Conservation (phyloP, 805 yeast species). For the Candida railenensis region DNA sequence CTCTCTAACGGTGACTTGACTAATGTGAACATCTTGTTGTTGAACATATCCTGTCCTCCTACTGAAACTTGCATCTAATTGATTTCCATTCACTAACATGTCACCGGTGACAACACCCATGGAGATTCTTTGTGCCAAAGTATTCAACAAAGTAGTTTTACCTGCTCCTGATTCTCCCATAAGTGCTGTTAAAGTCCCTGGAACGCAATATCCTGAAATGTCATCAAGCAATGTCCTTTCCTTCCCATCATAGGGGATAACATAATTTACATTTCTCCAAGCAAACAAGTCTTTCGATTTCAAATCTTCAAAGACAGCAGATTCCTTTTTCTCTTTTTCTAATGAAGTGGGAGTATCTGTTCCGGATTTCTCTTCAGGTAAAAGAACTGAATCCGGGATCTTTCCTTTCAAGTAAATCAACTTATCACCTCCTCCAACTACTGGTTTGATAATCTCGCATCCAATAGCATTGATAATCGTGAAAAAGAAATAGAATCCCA, state of each 20-base stretch:
- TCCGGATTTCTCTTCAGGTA: conserved; percentile 10
- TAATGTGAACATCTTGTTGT: conserved; percentile 57
- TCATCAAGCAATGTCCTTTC: conserved; percentile 37
- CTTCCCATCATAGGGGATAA: conserved; percentile 47
- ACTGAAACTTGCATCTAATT: conserved; percentile 48
- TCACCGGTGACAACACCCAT: conserved; percentile 60
- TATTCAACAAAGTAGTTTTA: conserved; percentile 55
- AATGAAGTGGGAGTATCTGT: conserved; percentile 5
- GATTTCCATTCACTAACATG: conserved; percentile 54
- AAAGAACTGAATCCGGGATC: conserved; percentile 16
- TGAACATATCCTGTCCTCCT: conserved; percentile 60
- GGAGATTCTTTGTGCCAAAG: conserved; percentile 51
- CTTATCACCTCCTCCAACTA: conserved; percentile 32
- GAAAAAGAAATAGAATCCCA: conserved; percentile 24
- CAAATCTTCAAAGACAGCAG: conserved; percentile 15
- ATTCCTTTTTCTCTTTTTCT: conserved; percentile 6
- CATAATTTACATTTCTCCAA: conserved; percentile 64
- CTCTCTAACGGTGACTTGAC: conserved; percentile 52
- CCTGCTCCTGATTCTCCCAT: conserved; percentile 71
- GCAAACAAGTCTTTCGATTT: conserved; percentile 50
- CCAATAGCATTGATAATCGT: conserved; percentile 22
- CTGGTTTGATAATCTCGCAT: conserved; percentile 25
- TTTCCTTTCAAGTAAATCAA: conserved; percentile 28
- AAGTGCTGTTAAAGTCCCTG: conserved; percentile 58
- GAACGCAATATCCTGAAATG: conserved; percentile 34